A percentile compares a stretch with the other conserved stretches of the same genome.
Evolutionary conservation across 202 grass and related monocot genomes (phyloP).

Genomic region (Carex sylvatica): DNA sequence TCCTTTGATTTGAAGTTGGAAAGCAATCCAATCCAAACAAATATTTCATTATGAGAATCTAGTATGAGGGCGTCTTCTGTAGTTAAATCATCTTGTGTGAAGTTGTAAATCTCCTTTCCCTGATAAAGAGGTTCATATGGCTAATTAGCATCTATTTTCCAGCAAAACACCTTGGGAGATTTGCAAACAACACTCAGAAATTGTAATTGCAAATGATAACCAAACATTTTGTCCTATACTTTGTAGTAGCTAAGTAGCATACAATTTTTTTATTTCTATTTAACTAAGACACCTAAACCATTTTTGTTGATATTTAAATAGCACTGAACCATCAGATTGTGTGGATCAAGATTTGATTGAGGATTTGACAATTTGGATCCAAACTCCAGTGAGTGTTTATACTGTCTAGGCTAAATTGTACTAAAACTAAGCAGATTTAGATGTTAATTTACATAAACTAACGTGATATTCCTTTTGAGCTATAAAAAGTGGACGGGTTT

Average conservation of each 20-base stretch:
- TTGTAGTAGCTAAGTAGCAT: background rate
- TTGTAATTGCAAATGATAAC: background rate
- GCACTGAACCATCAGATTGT: background rate
- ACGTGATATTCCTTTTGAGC: background rate
- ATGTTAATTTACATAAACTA: conserved; percentile 9
- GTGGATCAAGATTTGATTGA: background rate
- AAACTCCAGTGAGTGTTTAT: background rate
- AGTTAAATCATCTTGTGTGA: conserved; percentile 69
- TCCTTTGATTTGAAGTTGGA: conserved; percentile 49
- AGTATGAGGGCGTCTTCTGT: conserved; percentile 69
- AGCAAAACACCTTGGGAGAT: background rate
- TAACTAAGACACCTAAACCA: background rate
- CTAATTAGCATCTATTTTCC: conserved; percentile 8
- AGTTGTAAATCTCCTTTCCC: conserved; percentile 79
- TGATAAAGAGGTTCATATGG: conserved; percentile 27
- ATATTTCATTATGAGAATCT: conserved; percentile 55
- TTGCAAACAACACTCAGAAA: conserved; percentile 1
- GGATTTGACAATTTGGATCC: background rate
- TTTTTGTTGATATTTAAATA: background rate
- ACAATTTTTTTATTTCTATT: background rate
- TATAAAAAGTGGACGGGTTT: background rate
- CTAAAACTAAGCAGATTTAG: background rate
- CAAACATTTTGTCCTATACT: background rate
- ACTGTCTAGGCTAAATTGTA: background rate
- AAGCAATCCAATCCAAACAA: conserved; percentile 62